Evolutionary conservation across 768 basidiomycete species (phyloP).

Genomic region (Hirschioporus abietinus): DNA sequence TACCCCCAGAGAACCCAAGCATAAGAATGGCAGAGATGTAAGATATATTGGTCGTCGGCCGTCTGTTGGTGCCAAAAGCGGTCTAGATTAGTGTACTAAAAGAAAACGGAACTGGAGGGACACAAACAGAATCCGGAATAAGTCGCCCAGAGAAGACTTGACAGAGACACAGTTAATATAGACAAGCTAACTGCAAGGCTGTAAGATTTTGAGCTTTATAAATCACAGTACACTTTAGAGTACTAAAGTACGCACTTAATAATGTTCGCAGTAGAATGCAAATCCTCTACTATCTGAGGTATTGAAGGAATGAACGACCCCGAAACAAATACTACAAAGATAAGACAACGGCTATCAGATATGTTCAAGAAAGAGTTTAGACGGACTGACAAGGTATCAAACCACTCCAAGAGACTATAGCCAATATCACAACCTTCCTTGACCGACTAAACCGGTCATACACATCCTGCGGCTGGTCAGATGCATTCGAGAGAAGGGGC

Average conservation of each 20-base stretch:
- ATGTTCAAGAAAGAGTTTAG: constrained; percentile 4
- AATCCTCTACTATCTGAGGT: constrained; percentile 63
- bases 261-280: constrained; percentile 48
- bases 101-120: no score
- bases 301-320: constrained; percentile 72
- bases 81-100: background rate
- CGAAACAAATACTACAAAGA: constrained; percentile 53
- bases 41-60: constrained; percentile 62
- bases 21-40: constrained; percentile 50
- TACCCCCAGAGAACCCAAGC: constrained; percentile 56
- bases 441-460: constrained; percentile 54
- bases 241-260: constrained; percentile 58
- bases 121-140: constrained; percentile 45
- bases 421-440: constrained; percentile 50
- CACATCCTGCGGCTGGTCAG: constrained; percentile 21
- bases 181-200: constrained; percentile 50
- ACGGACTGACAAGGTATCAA: constrained; percentile 52
- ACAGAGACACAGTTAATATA: constrained; percentile 37
- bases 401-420: constrained; percentile 55
- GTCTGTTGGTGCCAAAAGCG: constrained; percentile 34
- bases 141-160: constrained; percentile 47
- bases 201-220: no score
- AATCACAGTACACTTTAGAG: no score
- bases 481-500: constrained; percentile 3
- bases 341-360: background rate